Evolutionary conservation across 2,329 filamentous ascomycete genomes (phyloP).

Genomic region (Neocucurbitaria cava): DNA sequence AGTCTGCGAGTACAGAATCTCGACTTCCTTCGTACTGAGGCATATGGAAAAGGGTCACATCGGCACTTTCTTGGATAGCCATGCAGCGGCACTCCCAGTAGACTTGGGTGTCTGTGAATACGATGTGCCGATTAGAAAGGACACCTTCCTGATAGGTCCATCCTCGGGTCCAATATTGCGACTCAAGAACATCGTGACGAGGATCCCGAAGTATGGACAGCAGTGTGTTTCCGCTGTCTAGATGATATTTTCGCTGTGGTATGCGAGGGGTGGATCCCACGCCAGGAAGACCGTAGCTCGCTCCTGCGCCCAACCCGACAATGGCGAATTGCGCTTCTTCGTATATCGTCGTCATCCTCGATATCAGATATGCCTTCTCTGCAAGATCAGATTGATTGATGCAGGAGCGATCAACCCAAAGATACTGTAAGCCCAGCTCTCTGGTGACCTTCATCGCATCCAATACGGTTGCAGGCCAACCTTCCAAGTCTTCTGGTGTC

Average conservation of each 20-base stretch:
- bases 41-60: slow-evolving; percentile 3
- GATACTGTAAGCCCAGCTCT: slow-evolving; percentile 3
- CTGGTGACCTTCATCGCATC: slow-evolving; percentile 11
- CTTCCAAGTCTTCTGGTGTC: not conserved
- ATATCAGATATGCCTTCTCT: slow-evolving; percentile 9
- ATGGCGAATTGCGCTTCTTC: slow-evolving; percentile 15
- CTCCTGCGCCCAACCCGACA: slow-evolving; percentile 11
- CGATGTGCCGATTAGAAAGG: slow-evolving; percentile 11
- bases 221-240: slow-evolving; percentile 10
- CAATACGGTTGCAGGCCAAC: slow-evolving; percentile 10
- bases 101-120: slow-evolving; percentile 17
- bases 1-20: slow-evolving; percentile 7
- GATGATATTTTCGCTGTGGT: slow-evolving; percentile 12
- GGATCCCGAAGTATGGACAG: slow-evolving; percentile 12
- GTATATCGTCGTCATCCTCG: slow-evolving; percentile 20
- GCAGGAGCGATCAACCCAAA: slow-evolving; percentile 17
- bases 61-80: slow-evolving; percentile 8
- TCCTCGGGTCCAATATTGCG: slow-evolving; percentile 8
- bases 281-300: slow-evolving; percentile 12
- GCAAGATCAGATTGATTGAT: slow-evolving; percentile 9
- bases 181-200: slow-evolving; percentile 5
- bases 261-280: slow-evolving; percentile 4
- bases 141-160: slow-evolving; percentile 23
- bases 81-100: slow-evolving; percentile 17
- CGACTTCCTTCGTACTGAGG: not conserved